Evolutionary conservation across 2,329 filamentous ascomycete species (phyloP).

Genomic region (Colletotrichum liriopes): DNA sequence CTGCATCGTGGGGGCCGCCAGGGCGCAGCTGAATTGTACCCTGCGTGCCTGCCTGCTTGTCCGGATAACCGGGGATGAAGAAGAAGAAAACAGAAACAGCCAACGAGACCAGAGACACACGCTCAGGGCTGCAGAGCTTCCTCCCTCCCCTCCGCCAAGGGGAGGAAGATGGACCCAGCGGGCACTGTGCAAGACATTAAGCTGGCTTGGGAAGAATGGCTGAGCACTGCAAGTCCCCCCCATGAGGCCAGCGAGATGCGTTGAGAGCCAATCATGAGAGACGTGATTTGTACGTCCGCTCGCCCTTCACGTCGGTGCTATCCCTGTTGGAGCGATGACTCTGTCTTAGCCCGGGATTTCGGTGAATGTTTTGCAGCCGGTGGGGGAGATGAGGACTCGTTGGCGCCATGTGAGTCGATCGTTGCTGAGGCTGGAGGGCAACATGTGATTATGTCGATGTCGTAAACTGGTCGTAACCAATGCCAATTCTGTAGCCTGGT

Average conservation of each 20-base stretch:
- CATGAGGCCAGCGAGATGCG: slow-evolving; percentile 7
- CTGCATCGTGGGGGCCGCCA: slow-evolving; percentile 36
- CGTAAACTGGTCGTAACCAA: not conserved
- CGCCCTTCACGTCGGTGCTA: not conserved
- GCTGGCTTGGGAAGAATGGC: slow-evolving; percentile 3
- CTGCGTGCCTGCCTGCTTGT: slow-evolving; percentile 35
- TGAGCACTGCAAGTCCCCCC: slow-evolving; percentile 17
- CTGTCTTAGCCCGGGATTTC: slow-evolving; percentile 34
- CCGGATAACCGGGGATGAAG: slow-evolving; percentile 6
- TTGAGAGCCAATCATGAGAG: slow-evolving; percentile 17
- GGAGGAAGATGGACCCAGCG: slow-evolving; percentile 6
- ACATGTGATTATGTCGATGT: slow-evolving; percentile 16
- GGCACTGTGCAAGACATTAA: slow-evolving; percentile 10
- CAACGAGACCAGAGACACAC: not conserved
- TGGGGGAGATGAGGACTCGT: slow-evolving; percentile 25
- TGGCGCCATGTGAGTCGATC: slow-evolving; percentile 23
- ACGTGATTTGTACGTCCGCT: not conserved
- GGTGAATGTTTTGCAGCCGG: slow-evolving; percentile 28
- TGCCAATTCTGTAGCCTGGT: not conserved
- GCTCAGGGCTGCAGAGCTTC: not conserved
- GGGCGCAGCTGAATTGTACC: slow-evolving; percentile 38
- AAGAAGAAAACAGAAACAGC: slow-evolving; percentile 1
- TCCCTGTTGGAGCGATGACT: slow-evolving; percentile 14
- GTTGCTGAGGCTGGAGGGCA: not conserved
- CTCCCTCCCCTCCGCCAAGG: not conserved